Evolutionary conservation across 345 rosid genomes (phyloP), one percentile per base, ranked within the genome.

Genomic region (Sisymbrium irio): DNA sequence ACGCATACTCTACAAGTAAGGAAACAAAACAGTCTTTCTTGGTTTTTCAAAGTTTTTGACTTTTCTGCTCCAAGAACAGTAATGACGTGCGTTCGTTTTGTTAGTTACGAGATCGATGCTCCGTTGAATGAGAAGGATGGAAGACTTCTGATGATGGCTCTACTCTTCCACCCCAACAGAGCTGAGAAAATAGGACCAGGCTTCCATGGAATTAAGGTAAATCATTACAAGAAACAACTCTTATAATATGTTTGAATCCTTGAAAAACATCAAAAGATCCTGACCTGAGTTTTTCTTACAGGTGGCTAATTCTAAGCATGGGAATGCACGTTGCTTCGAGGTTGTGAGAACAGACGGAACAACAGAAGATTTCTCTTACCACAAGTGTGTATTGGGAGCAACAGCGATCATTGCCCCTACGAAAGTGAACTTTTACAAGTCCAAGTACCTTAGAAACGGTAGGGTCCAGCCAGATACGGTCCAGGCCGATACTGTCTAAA

Each of bases 281-380:
- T 63, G 20, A 77, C 33, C 9, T 10, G 14, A 22, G 35, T 65
- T 71, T 65, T 3, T 27, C 58, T 41, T 51, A 8, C 83, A 95
- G 99, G 96, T 95, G 8, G 86, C 82, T 69, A 91, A 83, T 67
- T 89, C 93, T 3, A 72, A 82, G 65, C 74, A 84, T 30, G 66
- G 83, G 69, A 71, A 80, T 20, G 45, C 92, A 0, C 92, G 90
- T 2, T 95, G 99, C 82, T 92, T 95, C 61, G 79, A 81, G 18
- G 71, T 92, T 71, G 85, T 84, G 25, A 85, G 97, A 80, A 65
- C 51, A 12, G 98, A 95, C 7, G 97, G 89, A 17, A 84, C 96
- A 32, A 27, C 47, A 0, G 98, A 88, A 78, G 98, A 90, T 71
- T 95, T 95, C 77, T 95, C 98, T 0, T 95, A 92, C 62, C 97